Percentiles rank a stretch among this genome's conserved stretches.
Evolutionary conservation across 345 rosid species (phyloP).

Genomic region (Salix dunnii): DNA sequence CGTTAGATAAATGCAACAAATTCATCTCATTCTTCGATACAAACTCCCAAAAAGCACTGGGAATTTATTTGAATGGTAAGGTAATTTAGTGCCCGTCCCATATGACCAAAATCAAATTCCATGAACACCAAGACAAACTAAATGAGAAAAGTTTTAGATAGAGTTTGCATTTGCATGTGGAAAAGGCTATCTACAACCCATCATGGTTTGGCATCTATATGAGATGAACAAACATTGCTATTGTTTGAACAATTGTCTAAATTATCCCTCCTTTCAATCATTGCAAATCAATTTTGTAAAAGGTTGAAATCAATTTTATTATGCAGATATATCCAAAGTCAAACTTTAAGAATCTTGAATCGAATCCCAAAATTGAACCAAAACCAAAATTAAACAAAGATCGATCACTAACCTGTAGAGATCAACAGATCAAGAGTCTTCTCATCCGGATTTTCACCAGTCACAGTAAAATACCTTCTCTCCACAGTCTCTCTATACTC

Average conservation of each 20-base stretch:
- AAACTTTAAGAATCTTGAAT: not conserved
- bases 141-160: not conserved
- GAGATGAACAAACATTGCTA: not conserved
- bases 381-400: not conserved
- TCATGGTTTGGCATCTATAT: not conserved
- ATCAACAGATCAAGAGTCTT: constrained; percentile 68
- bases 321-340: not conserved
- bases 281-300: not conserved
- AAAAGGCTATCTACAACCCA: not conserved
- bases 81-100: not conserved
- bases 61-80: not conserved
- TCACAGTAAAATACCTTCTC: constrained; percentile 85
- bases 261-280: not conserved
- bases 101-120: not conserved
- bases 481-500: constrained; percentile 94
- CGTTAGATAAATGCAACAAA: not conserved
- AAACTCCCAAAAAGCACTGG: not conserved
- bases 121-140: not conserved
- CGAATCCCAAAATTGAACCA: not conserved
- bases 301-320: not conserved
- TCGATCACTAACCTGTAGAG: constrained; percentile 60
- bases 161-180: not conserved
- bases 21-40: not conserved
- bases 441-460: constrained; percentile 92
- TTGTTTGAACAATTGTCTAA: not conserved